Evolutionary conservation across 331 rosid species (phyloP), one percentile per base, ranked within the genome.

Genomic region (Phaseolus coccineus): DNA sequence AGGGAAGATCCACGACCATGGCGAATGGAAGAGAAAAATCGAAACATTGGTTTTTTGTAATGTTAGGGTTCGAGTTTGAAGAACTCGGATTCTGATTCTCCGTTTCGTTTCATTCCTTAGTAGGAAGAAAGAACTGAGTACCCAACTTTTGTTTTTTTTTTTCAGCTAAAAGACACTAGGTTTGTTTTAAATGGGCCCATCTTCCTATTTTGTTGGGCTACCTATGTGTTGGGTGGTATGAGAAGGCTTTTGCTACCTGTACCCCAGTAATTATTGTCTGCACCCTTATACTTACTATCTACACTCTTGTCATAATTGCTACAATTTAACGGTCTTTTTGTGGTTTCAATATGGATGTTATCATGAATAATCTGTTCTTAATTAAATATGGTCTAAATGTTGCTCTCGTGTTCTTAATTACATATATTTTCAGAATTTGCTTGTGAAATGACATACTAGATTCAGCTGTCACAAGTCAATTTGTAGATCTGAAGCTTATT

Each of bases 1-100:
- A 73, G 51, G 16, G 73, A 84, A n/a, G 77, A 80, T 33, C 68
- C 65, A 78, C 63, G 57, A 33, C 25, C 81, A 72, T 65, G 76
- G 73, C 73, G 67, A 78, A 74, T 57, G 22, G 68, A 66, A 50
- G 82, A 81, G 52, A 80, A 19, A 22, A 19, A 47, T 56, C 77
- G 80, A 53, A 68, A 14, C 86, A 85, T 85, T 2, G 27, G 1
- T 7, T 27, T n/a, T 7, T 8, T 14, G 16, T 13, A 14, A 12
- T 56, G 56, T 30, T 40, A 77, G 83, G 68, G 73, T 52, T 72
- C 27, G 39, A 28, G 64, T 50, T 71, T 16, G 62, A 46, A 2
- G 58, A 69, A 12, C 22, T 46, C 58, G 13, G 27, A 69, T 53
- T 53, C 37, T 12, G 8, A 44, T 42, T 46, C 22, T 10, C 3